Conservation (phyloP, 805 yeast species). For the Starmerella potacharoeniae region DNA sequence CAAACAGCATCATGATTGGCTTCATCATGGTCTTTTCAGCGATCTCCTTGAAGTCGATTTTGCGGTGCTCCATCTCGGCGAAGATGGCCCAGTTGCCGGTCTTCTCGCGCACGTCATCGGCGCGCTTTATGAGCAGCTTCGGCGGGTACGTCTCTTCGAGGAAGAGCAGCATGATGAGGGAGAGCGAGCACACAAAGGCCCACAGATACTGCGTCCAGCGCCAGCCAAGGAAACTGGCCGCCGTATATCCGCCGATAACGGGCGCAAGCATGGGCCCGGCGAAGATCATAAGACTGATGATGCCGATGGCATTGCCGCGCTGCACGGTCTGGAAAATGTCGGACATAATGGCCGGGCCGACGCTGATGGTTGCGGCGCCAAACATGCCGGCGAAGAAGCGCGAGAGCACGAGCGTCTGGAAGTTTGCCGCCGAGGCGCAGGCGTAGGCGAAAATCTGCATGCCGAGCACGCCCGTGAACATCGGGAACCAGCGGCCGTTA, state of each 20-base stretch:
- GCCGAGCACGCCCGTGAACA: conserved; percentile 38
- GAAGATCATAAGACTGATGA: conserved; percentile 11
- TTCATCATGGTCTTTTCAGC: conserved; percentile 51
- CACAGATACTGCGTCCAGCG: conserved; percentile 43
- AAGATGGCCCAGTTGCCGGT: conserved; percentile 74
- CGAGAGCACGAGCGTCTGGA: conserved; percentile 38
- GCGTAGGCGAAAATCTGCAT: conserved; percentile 22
- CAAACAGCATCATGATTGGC: conserved; percentile 54
- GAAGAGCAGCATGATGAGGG: conserved; percentile 29
- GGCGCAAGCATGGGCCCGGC: conserved; percentile 26
- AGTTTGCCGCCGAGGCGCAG: conserved; percentile 17
- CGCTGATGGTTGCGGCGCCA: conserved; percentile 52
- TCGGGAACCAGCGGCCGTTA: conserved; percentile 52
- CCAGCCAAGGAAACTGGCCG: conserved; percentile 62
- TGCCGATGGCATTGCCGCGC: conserved; percentile 17
- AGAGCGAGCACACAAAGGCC: conserved; percentile 32
- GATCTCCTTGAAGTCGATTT: conserved; percentile 46
- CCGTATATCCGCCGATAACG: conserved; percentile 41
- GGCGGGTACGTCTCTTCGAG: conserved; percentile 32
- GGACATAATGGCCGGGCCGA: conserved; percentile 17
- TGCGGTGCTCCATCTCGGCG: conserved; percentile 75
- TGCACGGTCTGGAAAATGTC: conserved; percentile 12
- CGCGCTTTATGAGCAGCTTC: conserved; percentile 51
- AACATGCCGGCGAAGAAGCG: conserved; percentile 70
- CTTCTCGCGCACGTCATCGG: conserved; percentile 53